phyloP scores from a whole-genome alignment of 352 stramenopile species.

The Phytopythium helicoides region DNA sequence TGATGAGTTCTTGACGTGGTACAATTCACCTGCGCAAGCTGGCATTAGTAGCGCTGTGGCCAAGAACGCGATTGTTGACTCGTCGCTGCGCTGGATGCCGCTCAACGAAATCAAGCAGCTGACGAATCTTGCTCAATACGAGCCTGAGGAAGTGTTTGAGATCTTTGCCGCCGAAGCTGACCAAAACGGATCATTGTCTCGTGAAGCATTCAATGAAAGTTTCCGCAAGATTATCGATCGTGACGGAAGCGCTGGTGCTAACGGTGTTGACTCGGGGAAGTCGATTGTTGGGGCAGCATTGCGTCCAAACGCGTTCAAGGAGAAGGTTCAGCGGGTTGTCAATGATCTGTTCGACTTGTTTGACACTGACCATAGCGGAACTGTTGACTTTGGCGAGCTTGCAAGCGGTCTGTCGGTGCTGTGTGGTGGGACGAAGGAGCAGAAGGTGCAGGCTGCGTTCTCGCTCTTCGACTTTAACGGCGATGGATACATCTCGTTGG shows the following conservation, averaged over 20 bases:
- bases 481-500: constrained; percentile 84
- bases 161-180: constrained; percentile 80
- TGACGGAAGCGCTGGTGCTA: background rate
- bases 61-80: constrained; percentile 74
- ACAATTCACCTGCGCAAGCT: constrained; percentile 64
- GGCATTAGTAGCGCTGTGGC: constrained; percentile 67
- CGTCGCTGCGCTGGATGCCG: constrained; percentile 76
- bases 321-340: constrained; percentile 57
- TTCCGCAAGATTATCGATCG: constrained; percentile 68
- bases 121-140: constrained; percentile 73
- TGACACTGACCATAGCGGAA: constrained; percentile 64
- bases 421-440: constrained; percentile 79
- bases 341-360: constrained; percentile 81
- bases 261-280: constrained; percentile 6
- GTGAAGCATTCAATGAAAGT: constrained; percentile 72
- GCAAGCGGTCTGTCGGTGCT: constrained; percentile 80
- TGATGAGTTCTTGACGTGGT: constrained; percentile 87
- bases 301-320: constrained; percentile 8
- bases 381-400: constrained; percentile 84
- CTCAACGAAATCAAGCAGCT: constrained; percentile 82
- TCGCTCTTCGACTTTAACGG: constrained; percentile 88
- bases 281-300: background rate
- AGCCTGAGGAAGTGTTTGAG: constrained; percentile 85
- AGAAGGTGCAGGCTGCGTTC: constrained; percentile 86
- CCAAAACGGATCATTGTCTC: constrained; percentile 65